Base-by-base conservation (phyloP, 495 filamentous ascomycete species). In the Symbiotaphrina buchneri region DNA sequence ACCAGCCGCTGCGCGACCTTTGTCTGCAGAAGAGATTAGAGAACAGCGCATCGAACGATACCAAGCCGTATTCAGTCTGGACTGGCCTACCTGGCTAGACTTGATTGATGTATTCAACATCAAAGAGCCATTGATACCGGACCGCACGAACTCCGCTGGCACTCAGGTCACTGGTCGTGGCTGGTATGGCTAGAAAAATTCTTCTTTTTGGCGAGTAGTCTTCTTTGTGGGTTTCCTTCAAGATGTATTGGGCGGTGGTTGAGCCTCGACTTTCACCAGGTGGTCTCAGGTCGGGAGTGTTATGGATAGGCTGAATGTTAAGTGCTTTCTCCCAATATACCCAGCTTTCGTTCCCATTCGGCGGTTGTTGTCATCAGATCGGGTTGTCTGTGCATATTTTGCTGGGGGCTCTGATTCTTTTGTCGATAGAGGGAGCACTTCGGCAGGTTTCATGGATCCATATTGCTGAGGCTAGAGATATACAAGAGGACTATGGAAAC, bases 41-140 rank as follows among this genome's bases (percentile, higher is more conserved):
- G 47, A 54, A 23, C 48, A 53, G 31, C 56, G 56, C 3, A 49
- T 65, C 4, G 59, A 68, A 33, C 73, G 77, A 41, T 74, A 80
- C 36, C 84, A 94, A 47, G 74, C 79, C 14, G 69, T 94, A 18
- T 71, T 90, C 48, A 70, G 71, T 21, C 59, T 97, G 23, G 80
- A 92, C 42, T 83, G 75, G 56, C 63, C 63, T 1, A 76, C 62
- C 0, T 97, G 87, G 87, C 47, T 65, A 33, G 63, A 80, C 4
- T 50, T 90, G 18, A 70, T 85, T 21, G 50, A 74, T 3, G 59
- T 57, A 0, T 93, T 81, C 40, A 52, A 71, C 18, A 82, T 94
- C 41, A 61, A 59, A 6, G 55, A 82, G 31, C 59, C 70, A 8
- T 71, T 94, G 42, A 95, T 97, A 19, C 70, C 72, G n/a, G 72